Evolutionary conservation across 192 early-diverging fungal species (phyloP).

Genomic region (Coemansia aciculifera): DNA sequence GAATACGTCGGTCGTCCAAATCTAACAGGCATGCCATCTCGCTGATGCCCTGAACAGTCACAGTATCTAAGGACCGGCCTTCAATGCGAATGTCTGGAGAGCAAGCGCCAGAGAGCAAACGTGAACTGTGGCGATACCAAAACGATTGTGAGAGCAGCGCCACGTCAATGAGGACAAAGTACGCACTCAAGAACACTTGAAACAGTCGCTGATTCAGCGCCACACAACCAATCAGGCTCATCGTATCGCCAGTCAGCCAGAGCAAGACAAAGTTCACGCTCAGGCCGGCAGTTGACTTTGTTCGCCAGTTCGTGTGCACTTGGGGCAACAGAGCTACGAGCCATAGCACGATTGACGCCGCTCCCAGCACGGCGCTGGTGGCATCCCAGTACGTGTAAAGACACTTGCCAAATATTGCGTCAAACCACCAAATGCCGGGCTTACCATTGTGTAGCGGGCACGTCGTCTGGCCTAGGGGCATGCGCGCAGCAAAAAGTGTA

Average conservation of each 20-base stretch:
- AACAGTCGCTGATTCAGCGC: slow-evolving; percentile 76
- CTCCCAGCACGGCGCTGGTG: slow-evolving; percentile 12
- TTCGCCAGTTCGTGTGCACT: slow-evolving; percentile 34
- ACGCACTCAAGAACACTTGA: slow-evolving; percentile 52
- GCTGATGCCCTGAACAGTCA: not conserved
- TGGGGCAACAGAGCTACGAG: slow-evolving; percentile 33
- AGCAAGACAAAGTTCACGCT: slow-evolving; percentile 19
- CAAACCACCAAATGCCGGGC: slow-evolving; percentile 25
- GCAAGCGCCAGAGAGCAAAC: not conserved
- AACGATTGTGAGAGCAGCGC: slow-evolving; percentile 44
- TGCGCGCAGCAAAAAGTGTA: not conserved
- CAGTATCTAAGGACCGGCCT: not conserved
- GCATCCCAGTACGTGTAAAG: slow-evolving; percentile 25
- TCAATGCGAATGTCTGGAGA: not conserved
- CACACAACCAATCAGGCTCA: slow-evolving; percentile 70
- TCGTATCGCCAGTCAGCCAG: slow-evolving; percentile 62
- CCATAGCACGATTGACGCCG: slow-evolving; percentile 28
- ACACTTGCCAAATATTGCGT: slow-evolving; percentile 16
- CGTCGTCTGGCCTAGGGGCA: slow-evolving; percentile 1
- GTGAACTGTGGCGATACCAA: slow-evolving; percentile 16
- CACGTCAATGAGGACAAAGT: slow-evolving; percentile 52
- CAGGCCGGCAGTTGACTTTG: slow-evolving; percentile 25
- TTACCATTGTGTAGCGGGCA: slow-evolving; percentile 21
- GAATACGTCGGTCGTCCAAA: not conserved
- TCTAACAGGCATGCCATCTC: not conserved